phyloP scores from a whole-genome alignment of 148 eudicot genomes.

The Arbutus unedo region DNA sequence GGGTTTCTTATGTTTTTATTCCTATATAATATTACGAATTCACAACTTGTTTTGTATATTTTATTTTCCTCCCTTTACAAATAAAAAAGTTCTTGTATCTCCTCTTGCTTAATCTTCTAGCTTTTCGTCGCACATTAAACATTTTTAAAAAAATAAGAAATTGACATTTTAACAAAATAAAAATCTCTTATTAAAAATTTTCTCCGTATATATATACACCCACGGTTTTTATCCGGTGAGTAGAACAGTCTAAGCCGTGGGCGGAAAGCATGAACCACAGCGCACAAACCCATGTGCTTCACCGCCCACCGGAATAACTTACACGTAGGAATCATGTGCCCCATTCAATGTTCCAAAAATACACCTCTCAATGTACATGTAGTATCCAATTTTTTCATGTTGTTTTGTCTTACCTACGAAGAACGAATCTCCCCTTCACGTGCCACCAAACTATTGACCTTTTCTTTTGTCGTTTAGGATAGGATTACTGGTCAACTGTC shows the following conservation, averaged over 20 bases:
- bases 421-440: neutral
- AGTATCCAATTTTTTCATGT: neutral
- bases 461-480: neutral
- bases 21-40: too few relatives aligned
- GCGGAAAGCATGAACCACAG: neutral
- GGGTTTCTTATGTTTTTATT: too few relatives aligned
- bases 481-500: neutral
- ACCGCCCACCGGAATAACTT: slow-evolving; percentile 19
- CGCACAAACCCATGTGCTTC: neutral
- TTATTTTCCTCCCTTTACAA: too few relatives aligned
- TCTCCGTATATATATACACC: neutral
- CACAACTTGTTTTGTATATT: too few relatives aligned
- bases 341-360: neutral
- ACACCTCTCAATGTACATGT: too few relatives aligned
- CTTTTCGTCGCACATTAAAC: too few relatives aligned
- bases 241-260: neutral
- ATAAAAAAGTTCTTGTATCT: too few relatives aligned
- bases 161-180: too few relatives aligned
- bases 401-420: neutral
- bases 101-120: too few relatives aligned
- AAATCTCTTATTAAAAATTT: too few relatives aligned
- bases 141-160: too few relatives aligned
- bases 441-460: neutral
- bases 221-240: neutral
- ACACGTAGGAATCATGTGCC: neutral